Conservation (phyloP, 1,139 yeast genomes). For the Suhomyces bolitotheri region DNA sequence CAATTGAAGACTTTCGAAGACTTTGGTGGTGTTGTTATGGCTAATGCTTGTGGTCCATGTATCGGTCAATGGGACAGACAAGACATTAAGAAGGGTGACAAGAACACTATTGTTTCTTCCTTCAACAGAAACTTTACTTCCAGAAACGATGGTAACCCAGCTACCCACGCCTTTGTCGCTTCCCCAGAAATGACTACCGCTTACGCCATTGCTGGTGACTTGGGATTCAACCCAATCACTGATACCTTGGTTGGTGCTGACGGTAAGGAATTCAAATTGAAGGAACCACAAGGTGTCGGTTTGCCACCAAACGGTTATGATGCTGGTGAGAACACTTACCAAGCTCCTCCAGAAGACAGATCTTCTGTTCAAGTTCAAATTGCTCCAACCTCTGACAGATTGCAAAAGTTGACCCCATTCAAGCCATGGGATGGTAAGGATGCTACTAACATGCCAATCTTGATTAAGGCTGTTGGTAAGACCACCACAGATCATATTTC, state of each 20-base stretch:
- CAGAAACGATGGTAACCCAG: slow-evolving; percentile 99
- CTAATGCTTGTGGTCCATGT: slow-evolving; percentile 99
- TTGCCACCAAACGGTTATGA: slow-evolving; percentile 93
- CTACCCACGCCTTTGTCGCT: slow-evolving; percentile 96
- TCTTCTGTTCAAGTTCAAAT: slow-evolving; percentile 70
- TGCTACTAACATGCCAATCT: slow-evolving; percentile 83
- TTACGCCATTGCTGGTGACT: slow-evolving; percentile 94
- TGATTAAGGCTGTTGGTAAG: slow-evolving; percentile 96
- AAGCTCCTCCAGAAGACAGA: slow-evolving; percentile 95
- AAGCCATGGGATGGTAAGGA: slow-evolving; percentile 93
- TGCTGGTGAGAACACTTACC: slow-evolving; percentile 93
- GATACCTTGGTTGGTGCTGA: slow-evolving; percentile 91
- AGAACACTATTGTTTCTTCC: slow-evolving; percentile 96
- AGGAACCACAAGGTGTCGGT: slow-evolving; percentile 90
- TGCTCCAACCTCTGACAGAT: slow-evolving; percentile 74
- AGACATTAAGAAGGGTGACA: slow-evolving; percentile 95
- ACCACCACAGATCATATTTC: slow-evolving; percentile 99
- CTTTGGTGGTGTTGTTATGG: slow-evolving; percentile 93
- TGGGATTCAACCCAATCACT: slow-evolving; percentile 96
- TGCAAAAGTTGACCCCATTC: slow-evolving; percentile 52
- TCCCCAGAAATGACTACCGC: slow-evolving; percentile 98
- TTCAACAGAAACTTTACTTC: slow-evolving; percentile 99
- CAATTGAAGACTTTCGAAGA: slow-evolving; percentile 86
- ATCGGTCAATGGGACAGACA: slow-evolving; percentile 99
- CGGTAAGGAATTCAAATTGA: slow-evolving; percentile 93